Conservation (phyloP, 2,329 filamentous ascomycete genomes). For the Pestalotiopsis sp. region DNA sequence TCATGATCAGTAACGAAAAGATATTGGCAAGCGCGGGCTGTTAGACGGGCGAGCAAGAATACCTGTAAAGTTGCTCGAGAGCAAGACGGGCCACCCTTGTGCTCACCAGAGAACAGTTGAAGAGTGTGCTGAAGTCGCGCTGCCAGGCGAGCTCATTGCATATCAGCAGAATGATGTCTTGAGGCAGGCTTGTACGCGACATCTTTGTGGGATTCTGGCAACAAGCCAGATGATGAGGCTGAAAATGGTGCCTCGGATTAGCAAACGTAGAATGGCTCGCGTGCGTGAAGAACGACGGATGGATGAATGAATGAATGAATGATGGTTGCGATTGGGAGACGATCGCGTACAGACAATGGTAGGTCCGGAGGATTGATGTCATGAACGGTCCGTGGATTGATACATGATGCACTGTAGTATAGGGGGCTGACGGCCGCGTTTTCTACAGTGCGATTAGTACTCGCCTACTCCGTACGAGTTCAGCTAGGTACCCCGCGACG, state of each 20-base stretch:
- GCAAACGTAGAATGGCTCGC: not conserved
- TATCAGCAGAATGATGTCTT: conserved; percentile 64
- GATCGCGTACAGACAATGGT: not conserved
- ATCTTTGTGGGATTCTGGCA: conserved; percentile 13
- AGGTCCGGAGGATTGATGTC: conserved; percentile 6
- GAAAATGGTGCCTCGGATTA: not conserved
- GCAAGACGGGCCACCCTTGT: conserved; percentile 61
- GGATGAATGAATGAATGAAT: not conserved
- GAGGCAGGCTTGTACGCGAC: conserved; percentile 42
- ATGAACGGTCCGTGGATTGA: not conserved
- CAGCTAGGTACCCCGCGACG: conserved; percentile 29
- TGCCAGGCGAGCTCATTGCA: conserved; percentile 60
- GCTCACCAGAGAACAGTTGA: conserved; percentile 58
- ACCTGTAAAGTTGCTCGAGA: conserved; percentile 67
- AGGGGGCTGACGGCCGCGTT: not conserved
- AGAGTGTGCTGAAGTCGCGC: conserved; percentile 63
- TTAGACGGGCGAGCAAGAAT: conserved; percentile 14
- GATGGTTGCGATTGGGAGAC: not conserved
- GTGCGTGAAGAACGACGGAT: not conserved
- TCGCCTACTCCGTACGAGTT: too few species aligned
- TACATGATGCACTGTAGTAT: not conserved
- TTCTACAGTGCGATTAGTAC: not conserved
- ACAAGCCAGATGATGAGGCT: not conserved
- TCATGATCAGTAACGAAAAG: conserved; percentile 21
- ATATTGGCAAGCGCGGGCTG: not conserved